Percentiles rank a stretch among this genome's conserved stretches.
Conservation (phyloP, 768 basidiomycete species). For the Xerocomellus amylosporus region DNA sequence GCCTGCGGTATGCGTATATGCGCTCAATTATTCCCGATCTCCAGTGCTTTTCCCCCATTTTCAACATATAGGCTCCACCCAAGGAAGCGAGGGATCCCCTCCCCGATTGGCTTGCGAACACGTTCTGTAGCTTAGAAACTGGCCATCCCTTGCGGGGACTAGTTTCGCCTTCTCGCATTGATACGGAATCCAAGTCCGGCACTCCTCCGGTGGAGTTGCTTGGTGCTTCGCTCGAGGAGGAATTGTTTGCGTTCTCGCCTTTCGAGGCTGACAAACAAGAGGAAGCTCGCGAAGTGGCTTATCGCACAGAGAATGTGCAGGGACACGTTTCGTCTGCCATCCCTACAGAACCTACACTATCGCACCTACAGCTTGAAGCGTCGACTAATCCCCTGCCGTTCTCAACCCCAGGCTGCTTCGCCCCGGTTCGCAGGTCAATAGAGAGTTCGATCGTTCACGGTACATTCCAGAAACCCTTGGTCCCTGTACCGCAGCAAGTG, state of each 20-base stretch:
- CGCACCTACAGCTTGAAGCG: not conserved
- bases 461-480: slow-evolving; percentile 2
- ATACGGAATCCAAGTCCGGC: slow-evolving; percentile 1
- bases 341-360: not conserved
- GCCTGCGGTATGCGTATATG: slow-evolving; percentile 33
- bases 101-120: slow-evolving; percentile 55
- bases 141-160: slow-evolving; percentile 36
- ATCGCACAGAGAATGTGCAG: slow-evolving; percentile 3
- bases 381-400: slow-evolving; percentile 14
- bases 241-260: slow-evolving; percentile 31
- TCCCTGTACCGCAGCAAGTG: slow-evolving; percentile 9
- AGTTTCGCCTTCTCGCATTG: slow-evolving; percentile 21
- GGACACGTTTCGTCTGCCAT: not conserved
- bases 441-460: not conserved
- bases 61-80: slow-evolving; percentile 16
- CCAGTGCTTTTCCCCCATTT: slow-evolving; percentile 9
- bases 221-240: slow-evolving; percentile 13
- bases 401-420: slow-evolving; percentile 26
- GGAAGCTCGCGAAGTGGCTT: not conserved
- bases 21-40: slow-evolving; percentile 14
- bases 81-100: slow-evolving; percentile 33
- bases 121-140: slow-evolving; percentile 45
- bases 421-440: slow-evolving; percentile 5
- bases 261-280: slow-evolving; percentile 16
- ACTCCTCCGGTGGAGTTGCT: slow-evolving; percentile 1